A percentile compares a stretch with the other conserved stretches of the same genome.
phyloP scores from a whole-genome alignment of 176 grass and related monocot genomes.

The Saccharum spontaneum region DNA sequence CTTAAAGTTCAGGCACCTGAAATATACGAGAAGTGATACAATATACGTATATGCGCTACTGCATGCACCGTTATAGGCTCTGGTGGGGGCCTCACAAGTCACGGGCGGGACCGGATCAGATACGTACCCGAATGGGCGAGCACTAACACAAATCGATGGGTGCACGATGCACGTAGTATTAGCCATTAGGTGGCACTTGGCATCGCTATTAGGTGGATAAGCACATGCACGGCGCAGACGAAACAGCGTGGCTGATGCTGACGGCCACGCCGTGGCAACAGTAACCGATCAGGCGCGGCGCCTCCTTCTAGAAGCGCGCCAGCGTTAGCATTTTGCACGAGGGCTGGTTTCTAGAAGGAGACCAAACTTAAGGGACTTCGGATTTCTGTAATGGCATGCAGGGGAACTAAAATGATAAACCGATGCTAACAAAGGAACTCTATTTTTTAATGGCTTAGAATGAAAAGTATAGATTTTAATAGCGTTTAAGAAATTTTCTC shows the following conservation, averaged over 20 bases:
- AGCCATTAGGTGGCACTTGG: background rate
- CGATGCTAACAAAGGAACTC: no score
- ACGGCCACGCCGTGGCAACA: background rate
- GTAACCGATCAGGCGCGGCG: background rate
- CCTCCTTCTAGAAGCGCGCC: constrained; percentile 16
- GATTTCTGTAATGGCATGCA: no score
- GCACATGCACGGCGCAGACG: background rate
- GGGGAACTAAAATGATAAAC: no score
- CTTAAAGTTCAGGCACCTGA: no score
- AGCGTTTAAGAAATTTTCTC: no score
- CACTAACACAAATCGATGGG: background rate
- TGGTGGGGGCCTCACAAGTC: background rate
- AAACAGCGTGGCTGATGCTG: background rate
- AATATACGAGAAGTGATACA: no score
- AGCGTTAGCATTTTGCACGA: background rate
- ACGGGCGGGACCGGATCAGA: background rate
- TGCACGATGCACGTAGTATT: no score
- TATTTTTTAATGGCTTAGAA: no score
- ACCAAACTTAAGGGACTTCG: background rate
- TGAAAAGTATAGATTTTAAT: no score
- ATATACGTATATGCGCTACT: no score
- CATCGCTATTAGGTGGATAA: background rate
- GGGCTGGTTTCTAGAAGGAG: constrained; percentile 1
- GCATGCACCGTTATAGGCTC: background rate
- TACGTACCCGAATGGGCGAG: background rate